phyloP scores from a whole-genome alignment of 2,329 filamentous ascomycete genomes.

The Magnaporthiopsis rhizophila region DNA sequence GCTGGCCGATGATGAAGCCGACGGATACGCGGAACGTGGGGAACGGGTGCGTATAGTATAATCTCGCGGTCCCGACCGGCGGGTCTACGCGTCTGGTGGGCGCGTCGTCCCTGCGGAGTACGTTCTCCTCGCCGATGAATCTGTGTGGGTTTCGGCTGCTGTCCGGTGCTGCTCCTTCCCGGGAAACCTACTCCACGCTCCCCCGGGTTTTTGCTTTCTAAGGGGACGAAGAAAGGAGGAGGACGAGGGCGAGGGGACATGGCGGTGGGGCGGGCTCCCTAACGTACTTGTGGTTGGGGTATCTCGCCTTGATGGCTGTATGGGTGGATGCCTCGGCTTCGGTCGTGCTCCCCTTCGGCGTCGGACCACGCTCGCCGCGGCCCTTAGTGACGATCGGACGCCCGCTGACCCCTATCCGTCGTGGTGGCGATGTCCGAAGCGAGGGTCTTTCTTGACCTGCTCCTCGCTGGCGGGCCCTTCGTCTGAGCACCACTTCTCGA shows the following conservation, averaged over 20 bases:
- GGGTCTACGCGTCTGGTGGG: constrained; percentile 75
- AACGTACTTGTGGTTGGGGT: constrained; percentile 58
- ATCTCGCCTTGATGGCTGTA: constrained; percentile 46
- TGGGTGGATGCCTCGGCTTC: constrained; percentile 68
- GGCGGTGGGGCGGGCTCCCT: too few relatives aligned
- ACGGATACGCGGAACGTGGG: constrained; percentile 79
- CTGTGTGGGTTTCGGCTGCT: constrained; percentile 26
- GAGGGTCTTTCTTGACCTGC: constrained; percentile 61
- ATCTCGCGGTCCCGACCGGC: constrained; percentile 65
- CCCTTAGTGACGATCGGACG: background rate
- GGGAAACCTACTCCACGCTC: too few relatives aligned
- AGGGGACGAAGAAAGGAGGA: too few relatives aligned
- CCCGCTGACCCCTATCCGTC: constrained; percentile 57
- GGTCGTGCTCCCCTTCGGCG: constrained; percentile 21
- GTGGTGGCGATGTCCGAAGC: constrained; percentile 70
- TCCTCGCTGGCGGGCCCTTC: constrained; percentile 19
- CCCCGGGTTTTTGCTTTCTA: too few relatives aligned
- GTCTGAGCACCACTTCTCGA: constrained; percentile 44
- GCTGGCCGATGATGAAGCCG: constrained; percentile 57
- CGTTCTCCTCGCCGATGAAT: constrained; percentile 70
- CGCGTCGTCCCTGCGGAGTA: constrained; percentile 55
- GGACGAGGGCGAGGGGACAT: too few relatives aligned
- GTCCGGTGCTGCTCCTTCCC: too few relatives aligned
- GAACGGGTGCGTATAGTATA: constrained; percentile 67
- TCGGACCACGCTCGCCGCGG: background rate